phyloP scores from a whole-genome alignment of 345 rosid species.

The Eucalyptus curtisii region DNA sequence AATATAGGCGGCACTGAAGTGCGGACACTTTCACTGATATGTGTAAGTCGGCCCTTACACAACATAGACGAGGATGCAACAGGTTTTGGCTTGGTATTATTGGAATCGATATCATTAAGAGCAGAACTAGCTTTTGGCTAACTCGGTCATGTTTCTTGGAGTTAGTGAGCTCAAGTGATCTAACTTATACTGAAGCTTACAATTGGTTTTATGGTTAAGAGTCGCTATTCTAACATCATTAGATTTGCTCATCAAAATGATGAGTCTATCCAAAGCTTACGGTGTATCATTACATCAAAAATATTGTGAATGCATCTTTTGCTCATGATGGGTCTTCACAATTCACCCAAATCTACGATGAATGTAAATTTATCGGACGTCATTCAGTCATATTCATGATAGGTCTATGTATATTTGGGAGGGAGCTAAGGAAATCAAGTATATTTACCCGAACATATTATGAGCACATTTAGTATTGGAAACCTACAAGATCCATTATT shows the following conservation, averaged over 20 bases:
- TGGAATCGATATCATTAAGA: neutral
- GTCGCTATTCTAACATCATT: accelerated
- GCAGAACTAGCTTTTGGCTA: neutral
- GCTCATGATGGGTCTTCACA: neutral
- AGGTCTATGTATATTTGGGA: neutral
- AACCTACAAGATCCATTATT: too few species aligned
- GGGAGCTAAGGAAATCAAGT: neutral
- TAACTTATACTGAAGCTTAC: neutral
- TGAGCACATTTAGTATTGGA: too few species aligned
- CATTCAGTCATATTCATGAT: too few species aligned
- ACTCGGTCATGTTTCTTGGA: neutral
- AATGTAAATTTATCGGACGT: too few species aligned
- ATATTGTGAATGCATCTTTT: neutral
- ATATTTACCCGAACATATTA: neutral
- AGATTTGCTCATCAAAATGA: neutral
- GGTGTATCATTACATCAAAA: neutral
- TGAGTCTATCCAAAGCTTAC: neutral
- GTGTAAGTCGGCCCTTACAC: neutral
- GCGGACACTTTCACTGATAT: neutral
- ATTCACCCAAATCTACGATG: neutral
- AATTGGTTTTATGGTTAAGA: neutral
- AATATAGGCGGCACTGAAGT: neutral
- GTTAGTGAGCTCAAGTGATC: neutral
- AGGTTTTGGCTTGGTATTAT: neutral
- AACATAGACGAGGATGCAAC: accelerated